phyloP scores from a whole-genome alignment of 768 basidiomycete genomes.

The Termitomyces sp. region DNA sequence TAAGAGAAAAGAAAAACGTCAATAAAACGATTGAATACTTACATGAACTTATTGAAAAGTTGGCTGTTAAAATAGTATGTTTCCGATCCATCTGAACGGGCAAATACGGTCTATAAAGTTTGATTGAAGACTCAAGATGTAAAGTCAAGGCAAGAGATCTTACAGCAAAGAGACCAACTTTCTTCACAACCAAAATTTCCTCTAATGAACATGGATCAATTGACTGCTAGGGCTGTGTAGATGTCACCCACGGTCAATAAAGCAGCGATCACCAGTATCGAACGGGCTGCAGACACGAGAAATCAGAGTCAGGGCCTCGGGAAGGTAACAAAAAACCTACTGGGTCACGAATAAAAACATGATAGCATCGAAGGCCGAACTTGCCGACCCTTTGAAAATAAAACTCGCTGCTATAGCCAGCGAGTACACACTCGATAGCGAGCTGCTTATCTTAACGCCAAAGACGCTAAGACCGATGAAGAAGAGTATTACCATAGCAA shows the following conservation, averaged over 20 bases:
- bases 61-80: slow-evolving; percentile 81
- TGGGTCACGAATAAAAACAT: slow-evolving; percentile 83
- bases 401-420: slow-evolving; percentile 72
- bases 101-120: slow-evolving; percentile 52
- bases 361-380: slow-evolving; percentile 70
- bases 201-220: slow-evolving; percentile 23
- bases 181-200: slow-evolving; percentile 72
- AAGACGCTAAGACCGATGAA: slow-evolving; percentile 74
- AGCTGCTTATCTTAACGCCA: slow-evolving; percentile 57
- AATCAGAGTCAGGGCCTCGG: not conserved
- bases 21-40: slow-evolving; percentile 14
- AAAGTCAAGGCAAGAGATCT: slow-evolving; percentile 12
- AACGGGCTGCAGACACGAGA: slow-evolving; percentile 49
- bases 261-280: slow-evolving; percentile 79
- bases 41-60: slow-evolving; percentile 73
- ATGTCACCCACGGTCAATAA: slow-evolving; percentile 49
- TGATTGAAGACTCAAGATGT: not conserved
- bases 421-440: slow-evolving; percentile 68
- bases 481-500: slow-evolving; percentile 60
- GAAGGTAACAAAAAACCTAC: slow-evolving; percentile 33
- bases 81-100: slow-evolving; percentile 68
- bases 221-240: not conserved
- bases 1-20: not conserved
- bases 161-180: slow-evolving; percentile 74
- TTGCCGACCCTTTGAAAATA: slow-evolving; percentile 72